phyloP scores from a whole-genome alignment of 352 stramenopile genomes.

The Phytophthora pluvialis region DNA sequence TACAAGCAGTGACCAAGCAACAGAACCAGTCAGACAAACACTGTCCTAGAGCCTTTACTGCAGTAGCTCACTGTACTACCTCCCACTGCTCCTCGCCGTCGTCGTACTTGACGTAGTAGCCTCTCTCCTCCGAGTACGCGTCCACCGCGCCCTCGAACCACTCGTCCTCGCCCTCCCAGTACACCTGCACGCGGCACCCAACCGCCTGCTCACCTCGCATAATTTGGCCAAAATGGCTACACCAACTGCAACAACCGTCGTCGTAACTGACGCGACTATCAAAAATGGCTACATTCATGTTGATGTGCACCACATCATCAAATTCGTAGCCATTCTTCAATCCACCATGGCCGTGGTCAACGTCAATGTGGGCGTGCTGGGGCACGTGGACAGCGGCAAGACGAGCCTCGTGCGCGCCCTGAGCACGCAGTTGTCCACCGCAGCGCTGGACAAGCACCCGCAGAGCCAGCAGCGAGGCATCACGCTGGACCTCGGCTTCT shows the following conservation, averaged over 20 bases:
- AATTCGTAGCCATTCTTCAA: not conserved
- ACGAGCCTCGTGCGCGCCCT: slow-evolving; percentile 96
- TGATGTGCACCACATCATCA: not conserved
- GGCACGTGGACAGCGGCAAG: slow-evolving; percentile 99
- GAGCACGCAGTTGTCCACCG: slow-evolving; percentile 97
- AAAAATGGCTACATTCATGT: not conserved
- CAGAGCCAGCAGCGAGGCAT: slow-evolving; percentile 97
- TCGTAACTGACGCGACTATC: not conserved
- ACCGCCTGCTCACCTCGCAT: slow-evolving; percentile 33
- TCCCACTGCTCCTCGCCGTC: slow-evolving; percentile 85
- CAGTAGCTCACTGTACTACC: slow-evolving; percentile 13
- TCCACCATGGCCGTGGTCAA: slow-evolving; percentile 61
- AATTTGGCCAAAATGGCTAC: slow-evolving; percentile 15
- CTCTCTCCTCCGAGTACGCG: slow-evolving; percentile 33
- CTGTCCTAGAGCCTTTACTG: too few relatives aligned
- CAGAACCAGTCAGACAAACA: not conserved
- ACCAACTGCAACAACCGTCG: slow-evolving; percentile 17
- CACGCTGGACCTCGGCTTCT: slow-evolving; percentile 99
- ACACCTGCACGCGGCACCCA: slow-evolving; percentile 64
- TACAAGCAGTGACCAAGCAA: slow-evolving; percentile 8
- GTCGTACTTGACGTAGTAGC: slow-evolving; percentile 76
- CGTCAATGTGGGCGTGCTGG: slow-evolving; percentile 98
- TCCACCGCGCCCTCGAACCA: slow-evolving; percentile 75
- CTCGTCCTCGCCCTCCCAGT: slow-evolving; percentile 67
- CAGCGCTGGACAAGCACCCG: slow-evolving; percentile 98